phyloP scores from a whole-genome alignment of 192 early-diverging fungal genomes.

The Coemansia erecta region DNA sequence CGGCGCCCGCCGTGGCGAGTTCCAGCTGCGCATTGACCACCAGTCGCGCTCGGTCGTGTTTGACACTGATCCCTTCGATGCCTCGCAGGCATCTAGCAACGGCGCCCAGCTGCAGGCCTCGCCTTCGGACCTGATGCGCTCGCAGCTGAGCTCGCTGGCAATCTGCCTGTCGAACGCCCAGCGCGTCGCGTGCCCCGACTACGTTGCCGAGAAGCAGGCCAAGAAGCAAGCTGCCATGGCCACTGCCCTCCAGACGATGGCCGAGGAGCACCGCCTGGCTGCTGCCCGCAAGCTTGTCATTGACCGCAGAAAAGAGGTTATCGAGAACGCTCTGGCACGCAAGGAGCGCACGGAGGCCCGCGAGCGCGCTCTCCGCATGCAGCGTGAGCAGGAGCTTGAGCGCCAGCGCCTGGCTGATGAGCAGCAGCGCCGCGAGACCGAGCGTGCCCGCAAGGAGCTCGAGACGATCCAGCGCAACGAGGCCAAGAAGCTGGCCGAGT shows the following conservation, averaged over 20 bases:
- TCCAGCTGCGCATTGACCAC: conserved; percentile 95
- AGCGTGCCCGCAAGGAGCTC: conserved; percentile 71
- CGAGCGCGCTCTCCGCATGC: conserved; percentile 66
- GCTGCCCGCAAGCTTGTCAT: conserved; percentile 81
- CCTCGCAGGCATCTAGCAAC: conserved; percentile 72
- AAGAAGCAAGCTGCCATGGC: conserved; percentile 67
- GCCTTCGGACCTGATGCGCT: conserved; percentile 88
- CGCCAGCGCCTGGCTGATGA: conserved; percentile 84
- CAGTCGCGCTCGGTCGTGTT: conserved; percentile 85
- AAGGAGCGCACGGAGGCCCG: conserved; percentile 83
- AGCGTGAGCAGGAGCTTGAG: conserved; percentile 82
- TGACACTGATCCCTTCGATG: conserved; percentile 86
- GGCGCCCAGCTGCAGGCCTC: conserved; percentile 81
- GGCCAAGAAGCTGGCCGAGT: conserved; percentile 82
- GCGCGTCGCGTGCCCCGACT: conserved; percentile 77
- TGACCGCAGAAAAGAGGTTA: conserved; percentile 77
- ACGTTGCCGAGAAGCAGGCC: conserved; percentile 63
- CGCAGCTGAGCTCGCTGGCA: conserved; percentile 84
- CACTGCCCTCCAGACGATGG: conserved; percentile 67
- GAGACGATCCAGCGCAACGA: conserved; percentile 80
- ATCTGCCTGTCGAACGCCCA: conserved; percentile 83
- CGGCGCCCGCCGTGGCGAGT: conserved; percentile 93
- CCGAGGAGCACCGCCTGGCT: conserved; percentile 79
- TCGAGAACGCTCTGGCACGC: conserved; percentile 70
- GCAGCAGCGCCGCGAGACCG: conserved; percentile 73